Evolutionary conservation across 164 flowering plant species (phyloP), one percentile per base, ranked within the genome.

Genomic region (Santalum album): DNA sequence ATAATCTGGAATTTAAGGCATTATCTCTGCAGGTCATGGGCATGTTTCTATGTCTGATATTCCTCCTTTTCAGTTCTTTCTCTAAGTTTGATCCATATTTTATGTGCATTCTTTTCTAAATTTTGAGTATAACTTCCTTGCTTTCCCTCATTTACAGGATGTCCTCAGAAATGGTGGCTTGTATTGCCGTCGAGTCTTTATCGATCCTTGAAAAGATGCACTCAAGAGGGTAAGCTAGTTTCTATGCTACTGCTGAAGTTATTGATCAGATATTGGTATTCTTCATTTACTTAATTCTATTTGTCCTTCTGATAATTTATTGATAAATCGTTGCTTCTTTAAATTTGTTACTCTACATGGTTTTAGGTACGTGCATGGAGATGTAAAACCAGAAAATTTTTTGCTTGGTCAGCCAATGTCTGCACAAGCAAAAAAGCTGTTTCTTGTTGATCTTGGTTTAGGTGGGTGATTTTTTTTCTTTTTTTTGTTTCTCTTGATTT

Each of bases 171-270:
- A 89, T 84, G 95, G 87, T 86, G 22, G 79, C 95, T 49, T 86
- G 96, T 57, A 89, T 89, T 60, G 95, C 95, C 18, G 96, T 78
- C 40, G 96, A 89, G 58, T 75, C 96, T 22, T 56, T 89, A 51
- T 89, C 96, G 49, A 89, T 89, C 62, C 68, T 89, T 10, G 95
- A 89, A 75, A 89, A 80, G 77, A 79, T 89, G 83, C 96, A 89
- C 60, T 59, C 80, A 17, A 80, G 51, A 76, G 96, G 95, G 96
- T 89, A 76, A 65, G 53, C 1, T 43, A 5, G 55, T 27, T 2
- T 21, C 3, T 20, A 53, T 55, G 17, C 15, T 20, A 14, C 3
- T 26, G 6, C 19, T 16, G 53, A 50, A 32, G 40, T 10, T 34
- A 32, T 51, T 20, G 9, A 20, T 7, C 10, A 11, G 42, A 51